A percentile compares a stretch with the other conserved stretches of the same genome.
Evolutionary conservation across 192 early-diverging fungal species (phyloP).

Genomic region (Coemansia sp.): DNA sequence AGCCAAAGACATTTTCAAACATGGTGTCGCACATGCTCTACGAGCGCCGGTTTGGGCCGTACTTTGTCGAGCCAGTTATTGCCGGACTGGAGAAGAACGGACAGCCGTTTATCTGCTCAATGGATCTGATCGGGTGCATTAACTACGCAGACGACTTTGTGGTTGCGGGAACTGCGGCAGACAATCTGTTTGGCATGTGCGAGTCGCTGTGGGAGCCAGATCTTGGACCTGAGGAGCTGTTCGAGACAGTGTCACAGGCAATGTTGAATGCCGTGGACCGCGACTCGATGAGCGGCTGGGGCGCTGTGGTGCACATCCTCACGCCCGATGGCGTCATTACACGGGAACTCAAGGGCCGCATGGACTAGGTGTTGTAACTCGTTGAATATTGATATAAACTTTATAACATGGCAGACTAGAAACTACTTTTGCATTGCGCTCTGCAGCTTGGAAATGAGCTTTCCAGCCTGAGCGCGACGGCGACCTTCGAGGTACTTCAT

Average conservation of each 20-base stretch:
- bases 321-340: constrained; percentile 85
- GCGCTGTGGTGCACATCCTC: constrained; percentile 90
- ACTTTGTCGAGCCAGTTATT: constrained; percentile 92
- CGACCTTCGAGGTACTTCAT: constrained; percentile 79
- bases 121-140: constrained; percentile 95
- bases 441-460: constrained; percentile 50
- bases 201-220: constrained; percentile 97
- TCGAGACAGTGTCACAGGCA: constrained; percentile 94
- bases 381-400: neutral
- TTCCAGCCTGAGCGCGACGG: constrained; percentile 55
- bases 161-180: constrained; percentile 82
- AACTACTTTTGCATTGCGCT: constrained; percentile 34
- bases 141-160: constrained; percentile 93
- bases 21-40: constrained; percentile 95
- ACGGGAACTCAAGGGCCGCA: constrained; percentile 76
- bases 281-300: constrained; percentile 94
- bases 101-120: constrained; percentile 88
- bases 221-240: constrained; percentile 95
- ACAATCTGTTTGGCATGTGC: constrained; percentile 93
- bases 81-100: constrained; percentile 90
- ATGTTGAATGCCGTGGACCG: constrained; percentile 93
- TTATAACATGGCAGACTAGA: neutral
- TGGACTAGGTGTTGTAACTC: constrained; percentile 34
- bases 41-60: constrained; percentile 92
- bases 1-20: constrained; percentile 88